These are phyloP conservation scores for Russula virescens DNA, from an alignment of 768 basidiomycete genomes.

Conservation along the genomic window DNA sequence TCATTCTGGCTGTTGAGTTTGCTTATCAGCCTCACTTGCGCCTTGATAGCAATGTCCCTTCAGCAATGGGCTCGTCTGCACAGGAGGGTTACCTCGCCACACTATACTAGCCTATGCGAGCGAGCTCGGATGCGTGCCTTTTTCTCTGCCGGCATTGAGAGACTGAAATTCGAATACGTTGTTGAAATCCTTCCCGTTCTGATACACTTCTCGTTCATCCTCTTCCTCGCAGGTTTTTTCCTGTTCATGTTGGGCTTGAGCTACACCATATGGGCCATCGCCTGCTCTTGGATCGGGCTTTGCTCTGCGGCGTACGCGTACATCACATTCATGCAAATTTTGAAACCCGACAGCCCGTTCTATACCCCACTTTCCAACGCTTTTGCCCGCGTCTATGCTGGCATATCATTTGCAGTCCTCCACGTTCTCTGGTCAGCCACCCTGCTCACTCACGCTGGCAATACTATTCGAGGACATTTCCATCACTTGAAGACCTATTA, in stretches of 20 bases:
- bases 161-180: not conserved
- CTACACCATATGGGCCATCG: too few relatives aligned
- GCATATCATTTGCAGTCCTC: not conserved
- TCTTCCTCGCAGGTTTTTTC: not conserved
- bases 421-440: not conserved
- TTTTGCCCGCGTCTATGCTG: not conserved
- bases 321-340: not conserved
- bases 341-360: not conserved
- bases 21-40: not conserved
- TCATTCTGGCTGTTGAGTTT: constrained; percentile 5
- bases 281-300: not conserved
- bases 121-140: not conserved
- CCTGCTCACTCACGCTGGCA: not conserved
- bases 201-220: not conserved
- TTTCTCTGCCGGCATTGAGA: not conserved
- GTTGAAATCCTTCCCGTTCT: not conserved
- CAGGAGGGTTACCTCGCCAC: not conserved
- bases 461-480: not conserved
- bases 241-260: not conserved
- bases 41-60: not conserved
- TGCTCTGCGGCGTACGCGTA: not conserved
- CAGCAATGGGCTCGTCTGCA: not conserved
- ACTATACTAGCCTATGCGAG: not conserved
- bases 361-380: not conserved
- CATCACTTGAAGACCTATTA: too few relatives aligned